Base-by-base conservation (phyloP, 2,329 filamentous ascomycete genomes). In the Ascochyta viciae-villosae region DNA sequence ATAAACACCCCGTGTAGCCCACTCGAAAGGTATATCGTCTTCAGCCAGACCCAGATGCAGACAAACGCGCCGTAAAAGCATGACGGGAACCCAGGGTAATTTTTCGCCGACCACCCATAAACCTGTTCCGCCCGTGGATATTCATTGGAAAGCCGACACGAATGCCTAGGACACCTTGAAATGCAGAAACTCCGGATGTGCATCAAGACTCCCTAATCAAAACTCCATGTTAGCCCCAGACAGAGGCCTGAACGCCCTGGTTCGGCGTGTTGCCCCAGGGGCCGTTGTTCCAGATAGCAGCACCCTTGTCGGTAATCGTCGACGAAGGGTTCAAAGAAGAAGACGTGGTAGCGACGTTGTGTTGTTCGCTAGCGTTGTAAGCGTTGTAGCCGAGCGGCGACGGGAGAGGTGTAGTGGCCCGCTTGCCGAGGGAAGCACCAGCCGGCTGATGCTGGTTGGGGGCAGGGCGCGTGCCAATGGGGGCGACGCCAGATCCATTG, bases 391-490 rank as follows among this genome's bases (percentile, higher is more conserved):
- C 89, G 48, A 95, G 82, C 12, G 93, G 92, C n/a, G 92, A 96
- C n/a, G 92, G 88, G 27, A 96, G 83, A 50, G 94, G 93, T 3
- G 93, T 96, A 7, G 91, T 96, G 0, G 93, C 91, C 57, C 91
- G 90, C 78, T 95, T 95, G 76, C 84, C 89, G 64, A 91, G 75
- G 9, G 83, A 81, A 31, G 85, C 82, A 68, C 87, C 88, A 29
- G 81, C 73, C 23, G 81, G 80, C 58, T 85, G 83, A 37, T 79
- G 78, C n/a, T 85, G 78, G 31, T 82, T 83, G 35, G 83, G 84
- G 16, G 85, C 83, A 3, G 94, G 94, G 40, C 95, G 89, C 54
- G 94, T 97, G 62, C 95, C 95, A 66, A 98, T 98, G 16, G 95
- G 94, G 22, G 92, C 94, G 49, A 98, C 92, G 4, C 89, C 83